These are phyloP conservation scores for Chlamydomonas asymmetrica DNA, from an alignment of 139 green algal species.

Conservation along the genomic window DNA sequence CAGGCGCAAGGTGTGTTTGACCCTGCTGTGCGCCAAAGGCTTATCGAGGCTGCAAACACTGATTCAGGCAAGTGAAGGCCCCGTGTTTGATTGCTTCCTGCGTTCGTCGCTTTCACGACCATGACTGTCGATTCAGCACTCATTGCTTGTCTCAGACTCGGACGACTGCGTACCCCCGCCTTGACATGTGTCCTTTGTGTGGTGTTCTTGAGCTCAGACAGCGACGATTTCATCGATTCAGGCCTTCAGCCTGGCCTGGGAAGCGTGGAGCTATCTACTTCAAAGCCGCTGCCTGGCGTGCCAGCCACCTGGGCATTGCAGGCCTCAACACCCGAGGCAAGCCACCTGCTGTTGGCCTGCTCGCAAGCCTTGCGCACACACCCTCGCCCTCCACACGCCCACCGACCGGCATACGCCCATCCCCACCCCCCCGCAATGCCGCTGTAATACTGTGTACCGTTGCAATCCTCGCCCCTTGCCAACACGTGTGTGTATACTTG, in stretches of 20 bases:
- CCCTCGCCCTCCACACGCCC: neutral
- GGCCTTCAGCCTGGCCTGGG: neutral
- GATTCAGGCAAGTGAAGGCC: neutral
- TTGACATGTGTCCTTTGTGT: neutral
- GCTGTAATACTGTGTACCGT: too few relatives aligned
- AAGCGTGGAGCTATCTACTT: neutral
- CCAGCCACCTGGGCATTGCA: constrained; percentile 8
- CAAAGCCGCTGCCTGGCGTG: constrained; percentile 8
- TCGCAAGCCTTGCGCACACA: neutral
- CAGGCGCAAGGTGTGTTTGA: constrained; percentile 37
- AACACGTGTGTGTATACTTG: neutral
- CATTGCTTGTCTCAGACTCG: neutral
- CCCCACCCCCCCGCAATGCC: neutral
- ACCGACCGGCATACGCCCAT: neutral
- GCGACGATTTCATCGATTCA: too few relatives aligned
- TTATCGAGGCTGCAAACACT: constrained; percentile 21
- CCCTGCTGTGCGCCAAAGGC: constrained; percentile 14
- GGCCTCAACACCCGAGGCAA: constrained; percentile 16
- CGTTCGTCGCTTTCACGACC: constrained; percentile 7
- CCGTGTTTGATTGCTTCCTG: constrained; percentile 6
- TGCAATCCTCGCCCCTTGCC: neutral
- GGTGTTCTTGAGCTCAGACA: too few relatives aligned
- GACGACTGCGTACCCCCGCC: neutral
- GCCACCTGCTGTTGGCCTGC: neutral
- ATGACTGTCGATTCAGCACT: neutral